phyloP scores from a whole-genome alignment of 148 eudicot species.

The Amaranthus cruentus region DNA sequence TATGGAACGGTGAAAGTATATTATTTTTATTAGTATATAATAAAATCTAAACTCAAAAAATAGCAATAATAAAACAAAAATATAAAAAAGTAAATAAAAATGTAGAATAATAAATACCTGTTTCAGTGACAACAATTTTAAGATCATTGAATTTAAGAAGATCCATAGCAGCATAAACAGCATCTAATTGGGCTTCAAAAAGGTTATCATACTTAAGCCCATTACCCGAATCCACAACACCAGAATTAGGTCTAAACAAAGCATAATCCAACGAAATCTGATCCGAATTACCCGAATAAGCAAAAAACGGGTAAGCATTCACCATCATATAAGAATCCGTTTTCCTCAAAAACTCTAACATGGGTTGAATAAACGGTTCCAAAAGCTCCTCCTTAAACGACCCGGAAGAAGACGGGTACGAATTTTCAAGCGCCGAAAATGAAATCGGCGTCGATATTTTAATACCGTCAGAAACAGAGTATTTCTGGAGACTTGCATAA shows the following conservation, averaged over 20 bases:
- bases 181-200: conserved; percentile 83
- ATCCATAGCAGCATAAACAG: conserved; percentile 64
- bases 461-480: conserved; percentile 24
- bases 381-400: conserved; percentile 58
- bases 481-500: conserved; percentile 31
- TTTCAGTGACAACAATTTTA: conserved; percentile 64
- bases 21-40: no score
- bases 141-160: conserved; percentile 36
- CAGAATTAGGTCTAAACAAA: conserved; percentile 40
- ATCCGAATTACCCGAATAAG: conserved; percentile 56
- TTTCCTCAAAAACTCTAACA: conserved; percentile 46
- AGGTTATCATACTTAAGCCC: conserved; percentile 54
- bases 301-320: conserved; percentile 79
- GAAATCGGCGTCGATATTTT: conserved; percentile 70
- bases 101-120: conserved; percentile 22
- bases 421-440: conserved; percentile 38
- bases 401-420: conserved; percentile 79
- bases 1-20: no score
- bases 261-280: conserved; percentile 68
- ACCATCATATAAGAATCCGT: conserved; percentile 68
- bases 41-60: no score
- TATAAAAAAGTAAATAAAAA: not conserved
- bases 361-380: conserved; percentile 56
- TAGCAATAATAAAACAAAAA: not conserved
- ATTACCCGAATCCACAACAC: conserved; percentile 47